phyloP scores from a whole-genome alignment of 2,329 filamentous ascomycete genomes.

The Exserohilum turcica region DNA sequence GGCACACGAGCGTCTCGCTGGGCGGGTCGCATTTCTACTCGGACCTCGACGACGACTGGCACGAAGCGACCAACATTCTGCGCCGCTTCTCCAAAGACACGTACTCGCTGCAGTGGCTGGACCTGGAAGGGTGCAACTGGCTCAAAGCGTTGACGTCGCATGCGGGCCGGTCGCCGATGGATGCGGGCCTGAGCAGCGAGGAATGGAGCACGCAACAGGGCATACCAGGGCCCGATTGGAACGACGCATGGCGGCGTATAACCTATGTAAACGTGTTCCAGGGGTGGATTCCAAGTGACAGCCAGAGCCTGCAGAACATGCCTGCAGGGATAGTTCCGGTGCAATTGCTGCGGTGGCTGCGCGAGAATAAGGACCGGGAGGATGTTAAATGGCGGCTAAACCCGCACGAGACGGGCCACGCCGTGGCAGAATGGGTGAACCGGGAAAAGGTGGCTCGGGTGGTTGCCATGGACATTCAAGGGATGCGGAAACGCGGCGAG shows the following conservation, averaged over 20 bases:
- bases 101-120: slow-evolving; percentile 65
- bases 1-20: slow-evolving; percentile 52
- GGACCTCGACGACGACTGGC: slow-evolving; percentile 59
- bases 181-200: slow-evolving; percentile 1
- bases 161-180: not conserved
- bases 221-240: slow-evolving; percentile 45
- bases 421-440: slow-evolving; percentile 45
- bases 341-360: slow-evolving; percentile 43
- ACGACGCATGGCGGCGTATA: slow-evolving; percentile 52
- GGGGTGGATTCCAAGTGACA: slow-evolving; percentile 51
- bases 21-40: slow-evolving; percentile 61
- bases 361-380: slow-evolving; percentile 37
- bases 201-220: slow-evolving; percentile 11
- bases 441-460: slow-evolving; percentile 44
- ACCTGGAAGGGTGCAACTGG: slow-evolving; percentile 67
- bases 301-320: slow-evolving; percentile 37
- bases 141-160: slow-evolving; percentile 57
- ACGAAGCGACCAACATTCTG: slow-evolving; percentile 61
- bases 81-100: slow-evolving; percentile 61
- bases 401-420: slow-evolving; percentile 23
- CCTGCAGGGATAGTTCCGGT: slow-evolving; percentile 43
- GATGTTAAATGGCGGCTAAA: slow-evolving; percentile 26
- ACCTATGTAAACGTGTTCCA: slow-evolving; percentile 50
- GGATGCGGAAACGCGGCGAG: slow-evolving; percentile 24
- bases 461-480: slow-evolving; percentile 42